Base-by-base conservation (phyloP, 2,329 filamentous ascomycete species). In the Lizonia empirigonia region DNA sequence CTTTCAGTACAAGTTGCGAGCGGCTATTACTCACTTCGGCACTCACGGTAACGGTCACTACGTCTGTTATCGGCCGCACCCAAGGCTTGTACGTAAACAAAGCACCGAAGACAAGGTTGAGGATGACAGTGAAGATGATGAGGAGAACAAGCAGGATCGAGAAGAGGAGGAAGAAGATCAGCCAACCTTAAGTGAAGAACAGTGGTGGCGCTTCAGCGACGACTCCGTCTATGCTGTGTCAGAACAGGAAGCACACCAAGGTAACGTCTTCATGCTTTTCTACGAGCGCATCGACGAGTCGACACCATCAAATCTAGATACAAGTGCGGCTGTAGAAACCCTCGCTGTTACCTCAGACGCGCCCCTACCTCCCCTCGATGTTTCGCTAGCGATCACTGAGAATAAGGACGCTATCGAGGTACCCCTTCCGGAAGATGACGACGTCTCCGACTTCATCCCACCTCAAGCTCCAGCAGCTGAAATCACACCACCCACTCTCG, bases 41-140 rank as follows among this genome's bases (percentile, higher is more conserved):
- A 82, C 89, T 24, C 94, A 97, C 70, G 91, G 97, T 56, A 96
- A 96, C 63, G 94, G 94, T 0, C 94, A 99, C 74, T 97, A 99
- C 63, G 86, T 97, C 30, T 96, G 91, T 70, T 96, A 94, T 72
- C 83, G 90, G 42, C 89, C 88, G 64, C 87, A 90, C 64, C 80
- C 83, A 16, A 56, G 19, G 36, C 33, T 34, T 9, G 33, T 44
- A 9, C 33, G 38, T 15, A 46, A 52, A 27, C 35, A 39, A 6
- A 23, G n/a, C 22, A 23, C 22, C 12, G 15, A 15, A 18, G 24
- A 29, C n/a, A 30, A 15, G 27, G 22, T 27, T 7, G 41, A 55
- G 13, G 23, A 47, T 13, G 8, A 22, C 3, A 27, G 23, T n/a
- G 19, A 37, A 19, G 13, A 33, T 7, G 20, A 37, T 13, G 18